Evolutionary conservation across 2,329 filamentous ascomycete genomes (phyloP).

Genomic region (Stagonosporopsis cucurbitacearum): DNA sequence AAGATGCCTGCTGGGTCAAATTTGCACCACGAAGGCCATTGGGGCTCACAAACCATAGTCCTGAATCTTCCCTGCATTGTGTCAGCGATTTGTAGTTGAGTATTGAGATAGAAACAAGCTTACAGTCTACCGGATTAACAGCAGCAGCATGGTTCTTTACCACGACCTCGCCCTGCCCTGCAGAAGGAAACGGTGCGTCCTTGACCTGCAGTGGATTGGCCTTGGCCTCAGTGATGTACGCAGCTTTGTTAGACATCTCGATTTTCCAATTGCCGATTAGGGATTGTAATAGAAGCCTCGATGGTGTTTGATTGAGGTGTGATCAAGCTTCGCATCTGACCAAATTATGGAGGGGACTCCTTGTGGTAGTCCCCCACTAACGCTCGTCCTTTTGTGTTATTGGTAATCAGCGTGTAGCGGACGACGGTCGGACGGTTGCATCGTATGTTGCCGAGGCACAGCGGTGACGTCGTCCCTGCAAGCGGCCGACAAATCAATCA

Average conservation of each 20-base stretch:
- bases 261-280: background rate
- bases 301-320: no score
- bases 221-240: slow-evolving; percentile 40
- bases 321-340: background rate
- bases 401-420: slow-evolving; percentile 4
- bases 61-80: slow-evolving; percentile 38
- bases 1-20: slow-evolving; percentile 36
- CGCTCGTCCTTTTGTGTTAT: background rate
- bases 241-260: slow-evolving; percentile 43
- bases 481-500: background rate
- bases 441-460: background rate
- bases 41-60: slow-evolving; percentile 33
- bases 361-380: background rate
- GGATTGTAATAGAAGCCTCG: background rate
- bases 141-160: slow-evolving; percentile 45
- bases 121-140: slow-evolving; percentile 44
- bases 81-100: slow-evolving; percentile 5
- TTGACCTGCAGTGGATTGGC: slow-evolving; percentile 39
- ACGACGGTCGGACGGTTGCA: background rate
- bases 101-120: background rate
- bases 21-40: background rate
- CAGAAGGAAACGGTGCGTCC: slow-evolving; percentile 36
- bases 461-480: slow-evolving; percentile 6
- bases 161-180: slow-evolving; percentile 41
- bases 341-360: background rate